Evolutionary conservation across 768 basidiomycete genomes (phyloP).

Genomic region (Fomitopsis serialis): DNA sequence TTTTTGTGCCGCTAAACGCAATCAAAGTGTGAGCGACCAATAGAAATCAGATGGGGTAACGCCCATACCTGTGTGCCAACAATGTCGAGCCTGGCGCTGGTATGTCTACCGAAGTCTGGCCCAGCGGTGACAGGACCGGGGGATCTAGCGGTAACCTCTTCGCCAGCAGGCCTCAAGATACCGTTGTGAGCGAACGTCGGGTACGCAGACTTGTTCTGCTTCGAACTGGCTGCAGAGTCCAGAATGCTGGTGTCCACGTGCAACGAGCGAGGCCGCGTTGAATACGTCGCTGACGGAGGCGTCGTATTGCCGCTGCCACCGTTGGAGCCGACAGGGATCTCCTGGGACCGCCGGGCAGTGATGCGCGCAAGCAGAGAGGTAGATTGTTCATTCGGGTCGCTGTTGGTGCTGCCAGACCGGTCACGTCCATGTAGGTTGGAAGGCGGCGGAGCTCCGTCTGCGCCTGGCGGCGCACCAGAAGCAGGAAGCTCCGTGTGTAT

Average conservation of each 20-base stretch:
- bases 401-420: constrained; percentile 70
- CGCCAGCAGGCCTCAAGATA: constrained; percentile 51
- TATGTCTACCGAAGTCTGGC: constrained; percentile 78
- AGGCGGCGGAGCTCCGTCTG: constrained; percentile 47
- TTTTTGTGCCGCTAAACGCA: constrained; percentile 37
- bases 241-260: constrained; percentile 71
- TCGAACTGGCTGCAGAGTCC: constrained; percentile 44
- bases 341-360: constrained; percentile 57
- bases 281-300: constrained; percentile 38
- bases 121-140: constrained; percentile 82
- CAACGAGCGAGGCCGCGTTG: constrained; percentile 60
- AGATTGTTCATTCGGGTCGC: constrained; percentile 63
- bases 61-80: constrained; percentile 59
- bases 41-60: neutral
- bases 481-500: constrained; percentile 84
- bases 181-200: constrained; percentile 55
- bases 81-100: constrained; percentile 64
- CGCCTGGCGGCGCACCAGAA: constrained; percentile 50
- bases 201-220: constrained; percentile 85
- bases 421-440: constrained; percentile 43
- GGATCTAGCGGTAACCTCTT: constrained; percentile 57
- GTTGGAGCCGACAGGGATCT: constrained; percentile 29
- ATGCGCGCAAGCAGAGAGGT: constrained; percentile 77
- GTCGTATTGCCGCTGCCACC: constrained; percentile 32
- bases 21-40: neutral